These are phyloP conservation scores for Cutaneotrichosporon cavernicola DNA, from an alignment of 1,284 basidiomycete species.

Conservation along the genomic window DNA sequence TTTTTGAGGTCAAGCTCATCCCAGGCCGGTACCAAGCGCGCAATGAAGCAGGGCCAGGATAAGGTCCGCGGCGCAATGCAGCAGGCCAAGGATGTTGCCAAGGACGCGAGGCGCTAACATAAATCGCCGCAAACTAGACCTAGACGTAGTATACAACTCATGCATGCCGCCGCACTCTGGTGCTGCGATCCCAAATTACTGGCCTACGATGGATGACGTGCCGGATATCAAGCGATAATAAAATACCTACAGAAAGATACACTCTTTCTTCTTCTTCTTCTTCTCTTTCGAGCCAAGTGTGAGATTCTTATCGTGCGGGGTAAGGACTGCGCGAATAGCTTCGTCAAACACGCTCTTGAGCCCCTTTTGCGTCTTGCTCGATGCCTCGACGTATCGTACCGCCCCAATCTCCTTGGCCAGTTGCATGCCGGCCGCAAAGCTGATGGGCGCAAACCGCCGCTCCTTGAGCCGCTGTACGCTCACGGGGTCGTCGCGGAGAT, in stretches of 20 bases:
- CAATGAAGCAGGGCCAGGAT: constrained; percentile 20
- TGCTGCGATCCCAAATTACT: constrained; percentile 1
- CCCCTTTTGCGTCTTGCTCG: constrained; percentile 69
- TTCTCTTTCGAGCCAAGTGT: background rate
- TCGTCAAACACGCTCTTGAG: constrained; percentile 85
- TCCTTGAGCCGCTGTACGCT: constrained; percentile 92
- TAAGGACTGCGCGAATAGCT: constrained; percentile 70
- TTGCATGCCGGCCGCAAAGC: constrained; percentile 51
- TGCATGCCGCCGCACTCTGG: constrained; percentile 18
- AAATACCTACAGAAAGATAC: constrained; percentile 46
- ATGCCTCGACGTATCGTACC: constrained; percentile 95
- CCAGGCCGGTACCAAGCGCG: constrained; percentile 24
- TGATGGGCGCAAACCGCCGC: constrained; percentile 91
- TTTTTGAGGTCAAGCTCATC: constrained; percentile 12
- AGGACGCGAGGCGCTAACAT: background rate
- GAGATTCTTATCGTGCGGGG: constrained; percentile 44
- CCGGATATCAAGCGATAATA: background rate
- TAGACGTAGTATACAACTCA: constrained; percentile 21
- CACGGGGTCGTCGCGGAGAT: constrained; percentile 88
- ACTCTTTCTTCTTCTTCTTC: constrained; percentile 50
- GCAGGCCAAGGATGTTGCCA: constrained; percentile 15
- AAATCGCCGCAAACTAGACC: background rate
- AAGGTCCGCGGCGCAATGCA: constrained; percentile 21
- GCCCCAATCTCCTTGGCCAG: constrained; percentile 85
- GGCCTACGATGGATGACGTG: background rate